These are phyloP conservation scores for Bauhinia variegata DNA, from an alignment of 306 rosid species.

Conservation along the genomic window DNA sequence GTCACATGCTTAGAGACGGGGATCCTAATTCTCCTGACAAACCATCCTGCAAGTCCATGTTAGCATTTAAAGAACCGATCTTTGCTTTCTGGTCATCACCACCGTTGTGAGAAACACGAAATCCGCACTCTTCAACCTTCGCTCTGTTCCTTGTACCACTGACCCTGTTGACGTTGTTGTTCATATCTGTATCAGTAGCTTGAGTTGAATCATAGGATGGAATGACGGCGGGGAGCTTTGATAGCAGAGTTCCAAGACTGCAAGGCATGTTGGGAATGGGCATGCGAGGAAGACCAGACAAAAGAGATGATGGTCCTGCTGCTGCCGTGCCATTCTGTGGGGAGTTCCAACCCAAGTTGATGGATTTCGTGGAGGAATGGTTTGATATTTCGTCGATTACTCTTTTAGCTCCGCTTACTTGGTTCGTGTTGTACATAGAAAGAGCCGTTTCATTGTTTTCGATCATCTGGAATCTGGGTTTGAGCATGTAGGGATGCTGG, in stretches of 20 bases:
- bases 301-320: constrained; percentile 38
- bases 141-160: constrained; percentile 34
- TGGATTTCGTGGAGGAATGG: constrained; percentile 52
- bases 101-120: constrained; percentile 29
- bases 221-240: constrained; percentile 48
- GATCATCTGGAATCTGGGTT: constrained; percentile 52
- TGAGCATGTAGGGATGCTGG: constrained; percentile 62
- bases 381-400: constrained; percentile 49
- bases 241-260: constrained; percentile 53
- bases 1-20: too few relatives aligned
- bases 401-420: constrained; percentile 49
- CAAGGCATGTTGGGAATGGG: constrained; percentile 59
- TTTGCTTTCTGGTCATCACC: constrained; percentile 39
- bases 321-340: constrained; percentile 46
- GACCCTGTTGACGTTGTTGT: constrained; percentile 15
- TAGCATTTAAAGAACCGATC: constrained; percentile 30
- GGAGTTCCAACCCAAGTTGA: constrained; percentile 65
- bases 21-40: constrained; percentile 12
- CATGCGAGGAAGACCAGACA: constrained; percentile 55
- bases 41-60: constrained; percentile 32
- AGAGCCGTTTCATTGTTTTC: constrained; percentile 49
- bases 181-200: constrained; percentile 30
- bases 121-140: constrained; percentile 39
- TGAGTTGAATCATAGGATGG: constrained; percentile 34
- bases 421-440: constrained; percentile 38